Conservation (phyloP, 2,329 filamentous ascomycete species). For the Aspergillus unguis region DNA sequence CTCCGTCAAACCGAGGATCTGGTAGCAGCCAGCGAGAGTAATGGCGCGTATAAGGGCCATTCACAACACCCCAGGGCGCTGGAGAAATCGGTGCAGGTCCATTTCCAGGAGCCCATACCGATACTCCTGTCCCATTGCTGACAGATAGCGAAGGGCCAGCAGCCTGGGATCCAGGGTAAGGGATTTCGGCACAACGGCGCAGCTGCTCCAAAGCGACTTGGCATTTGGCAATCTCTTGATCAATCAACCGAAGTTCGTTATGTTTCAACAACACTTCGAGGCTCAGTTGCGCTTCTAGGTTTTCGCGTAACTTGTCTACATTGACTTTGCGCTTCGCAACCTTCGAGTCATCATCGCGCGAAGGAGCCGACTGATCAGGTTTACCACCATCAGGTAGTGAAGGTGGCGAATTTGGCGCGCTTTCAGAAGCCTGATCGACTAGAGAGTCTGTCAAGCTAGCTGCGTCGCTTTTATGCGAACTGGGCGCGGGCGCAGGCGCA, state of each 20-base stretch:
- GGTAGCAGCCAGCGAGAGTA: conserved; percentile 94
- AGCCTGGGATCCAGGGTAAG: conserved; percentile 71
- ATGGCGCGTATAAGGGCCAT: conserved; percentile 90
- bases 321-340: conserved; percentile 26
- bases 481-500: neutral
- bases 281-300: conserved; percentile 81
- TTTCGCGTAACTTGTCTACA: conserved; percentile 59
- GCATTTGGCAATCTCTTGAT: conserved; percentile 94
- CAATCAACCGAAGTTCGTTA: conserved; percentile 86
- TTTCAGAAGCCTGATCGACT: conserved; percentile 13
- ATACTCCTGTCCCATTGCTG: conserved; percentile 69
- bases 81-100: conserved; percentile 71
- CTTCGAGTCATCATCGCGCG: conserved; percentile 19
- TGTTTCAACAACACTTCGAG: conserved; percentile 93
- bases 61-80: conserved; percentile 82
- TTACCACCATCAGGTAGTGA: conserved; percentile 3
- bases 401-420: neutral
- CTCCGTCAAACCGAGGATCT: conserved; percentile 79
- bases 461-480: conserved; percentile 11
- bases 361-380: conserved; percentile 5
- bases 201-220: conserved; percentile 91
- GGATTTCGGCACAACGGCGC: conserved; percentile 85
- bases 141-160: conserved; percentile 61
- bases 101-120: conserved; percentile 60
- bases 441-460: conserved; percentile 11